Evolutionary conservation across 2,329 filamentous ascomycete species (phyloP).

Genomic region (Incumbomyces lentus): DNA sequence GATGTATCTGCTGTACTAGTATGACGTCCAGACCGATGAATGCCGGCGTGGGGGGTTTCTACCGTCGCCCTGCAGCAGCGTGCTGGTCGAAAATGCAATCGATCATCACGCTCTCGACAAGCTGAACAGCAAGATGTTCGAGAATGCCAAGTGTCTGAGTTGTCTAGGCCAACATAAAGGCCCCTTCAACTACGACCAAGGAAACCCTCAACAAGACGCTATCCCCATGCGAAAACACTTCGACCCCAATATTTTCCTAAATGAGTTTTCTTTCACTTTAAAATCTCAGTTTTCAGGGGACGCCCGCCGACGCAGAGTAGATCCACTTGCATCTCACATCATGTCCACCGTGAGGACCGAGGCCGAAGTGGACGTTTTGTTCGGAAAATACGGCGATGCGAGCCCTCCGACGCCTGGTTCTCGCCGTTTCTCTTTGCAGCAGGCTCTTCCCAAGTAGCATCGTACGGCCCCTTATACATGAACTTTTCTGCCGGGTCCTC

Average conservation of each 20-base stretch:
- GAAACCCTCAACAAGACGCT: constrained; percentile 51
- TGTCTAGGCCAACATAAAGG: constrained; percentile 42
- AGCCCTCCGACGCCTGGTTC: too few relatives aligned
- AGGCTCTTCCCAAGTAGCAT: too few relatives aligned
- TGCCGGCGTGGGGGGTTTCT: too few relatives aligned
- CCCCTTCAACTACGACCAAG: constrained; percentile 52
- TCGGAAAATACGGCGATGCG: constrained; percentile 50
- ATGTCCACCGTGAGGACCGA: constrained; percentile 43
- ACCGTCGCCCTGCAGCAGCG: too few relatives aligned
- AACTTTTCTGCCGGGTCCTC: too few relatives aligned
- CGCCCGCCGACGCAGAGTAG: too few relatives aligned
- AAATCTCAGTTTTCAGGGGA: constrained; percentile 35
- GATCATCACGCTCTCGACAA: constrained; percentile 42
- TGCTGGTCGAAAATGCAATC: constrained; percentile 46
- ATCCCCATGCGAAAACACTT: constrained; percentile 42
- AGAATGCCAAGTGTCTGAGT: constrained; percentile 45
- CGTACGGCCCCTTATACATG: too few relatives aligned
- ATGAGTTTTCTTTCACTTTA: constrained; percentile 27
- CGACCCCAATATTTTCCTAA: constrained; percentile 42
- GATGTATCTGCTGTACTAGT: too few relatives aligned
- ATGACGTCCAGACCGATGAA: too few relatives aligned
- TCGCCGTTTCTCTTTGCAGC: too few relatives aligned
- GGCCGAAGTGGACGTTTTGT: constrained; percentile 47
- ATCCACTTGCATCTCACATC: constrained; percentile 22
- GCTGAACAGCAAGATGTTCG: constrained; percentile 49